These are phyloP conservation scores for Collybia sp. DNA, from an alignment of 768 basidiomycete genomes.

Conservation along the genomic window DNA sequence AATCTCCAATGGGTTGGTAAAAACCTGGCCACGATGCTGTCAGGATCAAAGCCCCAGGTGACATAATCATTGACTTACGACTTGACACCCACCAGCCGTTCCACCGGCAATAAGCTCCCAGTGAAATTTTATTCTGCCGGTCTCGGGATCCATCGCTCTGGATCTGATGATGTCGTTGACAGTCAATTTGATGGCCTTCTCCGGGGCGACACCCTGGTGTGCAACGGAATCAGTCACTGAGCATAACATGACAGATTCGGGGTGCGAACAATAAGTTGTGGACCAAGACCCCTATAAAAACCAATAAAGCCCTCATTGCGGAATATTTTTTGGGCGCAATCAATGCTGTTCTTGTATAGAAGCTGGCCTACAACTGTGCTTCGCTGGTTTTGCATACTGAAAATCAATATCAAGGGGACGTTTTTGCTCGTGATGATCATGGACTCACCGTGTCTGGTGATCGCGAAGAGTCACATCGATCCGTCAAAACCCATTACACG, in stretches of 20 bases:
- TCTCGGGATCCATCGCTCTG: conserved; percentile 88
- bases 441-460: conserved; percentile 53
- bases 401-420: conserved; percentile 1
- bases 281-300: conserved; percentile 96
- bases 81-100: conserved; percentile 94
- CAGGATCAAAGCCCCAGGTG: conserved; percentile 2
- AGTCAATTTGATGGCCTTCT: conserved; percentile 97
- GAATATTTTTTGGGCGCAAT: conserved; percentile 92
- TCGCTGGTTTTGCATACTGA: conserved; percentile 95
- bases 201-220: conserved; percentile 84
- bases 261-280: conserved; percentile 80
- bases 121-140: conserved; percentile 85
- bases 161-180: conserved; percentile 90
- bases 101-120: conserved; percentile 95
- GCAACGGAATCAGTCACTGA: conserved; percentile 1
- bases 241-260: neutral
- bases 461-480: neutral
- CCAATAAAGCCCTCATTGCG: conserved; percentile 90
- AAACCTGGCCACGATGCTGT: conserved; percentile 52
- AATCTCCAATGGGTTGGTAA: conserved; percentile 97
- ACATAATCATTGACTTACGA: conserved; percentile 52
- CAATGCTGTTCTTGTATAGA: conserved; percentile 93
- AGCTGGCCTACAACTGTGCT: conserved; percentile 95
- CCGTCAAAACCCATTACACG: neutral
- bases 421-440: neutral